These are phyloP conservation scores for Yarrowia galli DNA, from an alignment of 1,139 yeast genomes.

Conservation along the genomic window DNA sequence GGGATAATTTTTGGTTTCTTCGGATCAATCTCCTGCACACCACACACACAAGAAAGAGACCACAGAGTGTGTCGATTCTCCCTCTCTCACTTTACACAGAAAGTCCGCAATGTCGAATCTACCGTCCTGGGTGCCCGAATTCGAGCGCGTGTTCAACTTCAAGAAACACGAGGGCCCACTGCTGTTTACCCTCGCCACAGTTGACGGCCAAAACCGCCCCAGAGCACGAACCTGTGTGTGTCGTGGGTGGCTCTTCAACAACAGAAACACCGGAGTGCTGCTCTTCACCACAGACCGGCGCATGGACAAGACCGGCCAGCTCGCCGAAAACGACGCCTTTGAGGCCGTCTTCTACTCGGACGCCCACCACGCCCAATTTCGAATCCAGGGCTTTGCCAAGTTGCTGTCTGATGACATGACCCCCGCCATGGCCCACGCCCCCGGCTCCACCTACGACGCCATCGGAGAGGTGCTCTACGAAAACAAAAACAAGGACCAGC, in stretches of 20 bases:
- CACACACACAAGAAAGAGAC: background rate
- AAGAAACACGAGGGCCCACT: constrained; percentile 28
- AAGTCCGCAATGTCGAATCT: constrained; percentile 13
- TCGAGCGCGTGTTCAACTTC: constrained; percentile 36
- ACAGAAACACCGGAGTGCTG: constrained; percentile 69
- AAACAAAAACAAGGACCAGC: constrained; percentile 38
- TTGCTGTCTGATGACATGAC: constrained; percentile 46
- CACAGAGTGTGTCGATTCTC: no score
- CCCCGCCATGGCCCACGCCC: constrained; percentile 38
- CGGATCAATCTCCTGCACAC: constrained; percentile 39
- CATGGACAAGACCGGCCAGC: constrained; percentile 66
- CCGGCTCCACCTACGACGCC: constrained; percentile 38
- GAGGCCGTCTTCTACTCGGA: constrained; percentile 82
- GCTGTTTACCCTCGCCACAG: constrained; percentile 70
- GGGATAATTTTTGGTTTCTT: constrained; percentile 32
- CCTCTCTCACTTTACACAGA: background rate
- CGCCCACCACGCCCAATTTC: constrained; percentile 66
- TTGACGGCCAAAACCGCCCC: constrained; percentile 64
- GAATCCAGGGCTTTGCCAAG: constrained; percentile 72
- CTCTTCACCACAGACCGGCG: constrained; percentile 77
- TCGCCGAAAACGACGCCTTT: constrained; percentile 58
- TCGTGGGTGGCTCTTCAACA: constrained; percentile 78
- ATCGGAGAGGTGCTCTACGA: constrained; percentile 37
- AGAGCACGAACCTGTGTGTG: constrained; percentile 72
- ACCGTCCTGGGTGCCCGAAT: constrained; percentile 39